Percentiles rank a stretch among this genome's conserved stretches.
phyloP scores from a whole-genome alignment of 192 early-diverging fungal genomes.

The Umbelopsis sp. region DNA sequence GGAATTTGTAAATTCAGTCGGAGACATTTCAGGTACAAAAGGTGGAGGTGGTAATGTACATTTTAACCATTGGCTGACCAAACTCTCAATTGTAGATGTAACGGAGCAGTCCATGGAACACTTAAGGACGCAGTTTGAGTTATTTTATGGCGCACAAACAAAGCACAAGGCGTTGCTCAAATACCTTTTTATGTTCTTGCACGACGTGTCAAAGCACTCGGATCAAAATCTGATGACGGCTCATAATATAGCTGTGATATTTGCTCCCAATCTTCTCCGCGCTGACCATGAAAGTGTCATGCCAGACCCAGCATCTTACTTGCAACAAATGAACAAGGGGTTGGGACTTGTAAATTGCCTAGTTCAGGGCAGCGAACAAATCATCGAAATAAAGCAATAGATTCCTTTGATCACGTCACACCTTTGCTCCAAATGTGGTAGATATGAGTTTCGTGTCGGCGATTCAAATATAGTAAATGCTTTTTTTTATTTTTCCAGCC shows the following conservation, averaged over 20 bases:
- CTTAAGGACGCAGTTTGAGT: conserved; percentile 34
- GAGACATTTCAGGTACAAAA: conserved; percentile 37
- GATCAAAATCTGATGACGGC: conserved; percentile 83
- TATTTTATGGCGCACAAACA: conserved; percentile 47
- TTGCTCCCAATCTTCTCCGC: conserved; percentile 84
- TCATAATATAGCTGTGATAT: conserved; percentile 79
- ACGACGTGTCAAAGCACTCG: conserved; percentile 66
- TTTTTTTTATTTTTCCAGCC: background rate
- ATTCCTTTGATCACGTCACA: background rate
- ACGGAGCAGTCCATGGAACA: conserved; percentile 30
- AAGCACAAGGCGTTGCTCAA: conserved; percentile 56
- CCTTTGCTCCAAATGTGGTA: background rate
- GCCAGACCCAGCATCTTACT: conserved; percentile 22
- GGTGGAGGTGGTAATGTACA: background rate
- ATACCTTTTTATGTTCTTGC: conserved; percentile 72
- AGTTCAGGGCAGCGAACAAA: background rate
- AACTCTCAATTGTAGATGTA: conserved; percentile 6
- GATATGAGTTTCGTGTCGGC: background rate
- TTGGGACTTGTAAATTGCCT: conserved; percentile 25
- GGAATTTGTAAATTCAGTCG: conserved; percentile 54
- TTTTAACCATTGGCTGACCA: conserved; percentile 1
- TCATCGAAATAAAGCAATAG: background rate
- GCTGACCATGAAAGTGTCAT: conserved; percentile 16
- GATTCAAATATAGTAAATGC: background rate
- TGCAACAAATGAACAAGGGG: conserved; percentile 35